Percentiles rank a stretch among this genome's conserved stretches.
These are phyloP conservation scores for Chlamydomonas schloesseri DNA, from an alignment of 139 green algal genomes.

Conservation along the genomic window DNA sequence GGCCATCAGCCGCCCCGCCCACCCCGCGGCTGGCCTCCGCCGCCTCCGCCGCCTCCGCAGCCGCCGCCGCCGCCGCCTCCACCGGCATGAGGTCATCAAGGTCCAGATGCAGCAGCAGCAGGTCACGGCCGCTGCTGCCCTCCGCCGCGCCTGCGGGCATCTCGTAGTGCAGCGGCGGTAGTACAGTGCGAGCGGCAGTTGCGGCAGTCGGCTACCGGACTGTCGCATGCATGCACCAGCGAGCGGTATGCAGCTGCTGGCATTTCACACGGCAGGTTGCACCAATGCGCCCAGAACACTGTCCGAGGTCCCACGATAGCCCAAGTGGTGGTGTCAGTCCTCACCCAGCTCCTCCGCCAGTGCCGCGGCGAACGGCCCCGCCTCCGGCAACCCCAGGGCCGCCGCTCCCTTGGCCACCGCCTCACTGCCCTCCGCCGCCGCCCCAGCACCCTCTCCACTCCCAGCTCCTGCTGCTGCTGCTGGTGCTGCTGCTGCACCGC, in stretches of 20 bases:
- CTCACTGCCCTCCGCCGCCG: not conserved
- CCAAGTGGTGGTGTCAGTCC: too few relatives aligned
- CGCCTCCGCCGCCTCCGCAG: not conserved
- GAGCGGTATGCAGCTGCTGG: too few relatives aligned
- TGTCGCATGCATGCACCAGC: too few relatives aligned
- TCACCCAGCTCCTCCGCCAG: conserved; percentile 16
- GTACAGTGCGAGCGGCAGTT: not conserved
- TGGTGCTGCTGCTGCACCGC: not conserved
- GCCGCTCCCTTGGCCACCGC: not conserved
- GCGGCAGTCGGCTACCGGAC: too few relatives aligned
- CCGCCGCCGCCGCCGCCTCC: not conserved
- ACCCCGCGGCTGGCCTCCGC: not conserved
- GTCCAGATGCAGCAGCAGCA: conserved; percentile 57
- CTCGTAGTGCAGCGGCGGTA: too few relatives aligned
- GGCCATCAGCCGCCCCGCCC: not conserved
- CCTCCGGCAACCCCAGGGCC: conserved; percentile 12
- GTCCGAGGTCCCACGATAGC: too few relatives aligned
- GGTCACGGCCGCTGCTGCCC: conserved; percentile 33
- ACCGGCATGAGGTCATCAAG: not conserved
- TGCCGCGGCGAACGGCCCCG: not conserved
- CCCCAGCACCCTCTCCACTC: too few relatives aligned
- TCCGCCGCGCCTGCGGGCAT: conserved; percentile 38
- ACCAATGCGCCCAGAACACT: too few relatives aligned
- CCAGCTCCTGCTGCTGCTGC: not conserved
- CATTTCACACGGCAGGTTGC: too few relatives aligned